phyloP scores from a whole-genome alignment of 2,329 filamentous ascomycete genomes.

The Penicillium olsonii region DNA sequence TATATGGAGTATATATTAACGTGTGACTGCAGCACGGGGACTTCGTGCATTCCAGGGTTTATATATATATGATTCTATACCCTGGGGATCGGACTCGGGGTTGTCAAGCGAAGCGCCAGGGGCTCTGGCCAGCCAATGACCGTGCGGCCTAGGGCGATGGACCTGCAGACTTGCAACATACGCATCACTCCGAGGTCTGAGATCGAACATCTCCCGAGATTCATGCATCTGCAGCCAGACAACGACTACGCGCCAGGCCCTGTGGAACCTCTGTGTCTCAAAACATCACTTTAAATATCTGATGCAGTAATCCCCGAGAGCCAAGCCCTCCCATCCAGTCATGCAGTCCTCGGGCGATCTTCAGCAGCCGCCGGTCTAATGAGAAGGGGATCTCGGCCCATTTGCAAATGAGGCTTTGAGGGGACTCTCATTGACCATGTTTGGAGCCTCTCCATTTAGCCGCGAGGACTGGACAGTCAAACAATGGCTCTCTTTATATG shows the following conservation, averaged over 20 bases:
- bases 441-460: slow-evolving; percentile 15
- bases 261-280: slow-evolving; percentile 13
- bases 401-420: slow-evolving; percentile 13
- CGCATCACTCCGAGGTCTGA: neutral
- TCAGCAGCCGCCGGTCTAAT: slow-evolving; percentile 3
- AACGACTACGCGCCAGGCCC: slow-evolving; percentile 24
- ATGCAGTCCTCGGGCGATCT: slow-evolving; percentile 6
- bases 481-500: slow-evolving; percentile 17
- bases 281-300: slow-evolving; percentile 12
- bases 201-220: neutral
- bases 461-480: slow-evolving; percentile 1
- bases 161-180: slow-evolving; percentile 17
- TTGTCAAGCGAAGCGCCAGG: slow-evolving; percentile 14
- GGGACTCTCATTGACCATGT: neutral
- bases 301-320: slow-evolving; percentile 9
- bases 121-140: slow-evolving; percentile 13
- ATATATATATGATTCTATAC: too few species aligned
- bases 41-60: too few species aligned
- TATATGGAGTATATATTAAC: too few species aligned
- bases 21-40: too few species aligned
- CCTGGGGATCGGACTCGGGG: neutral
- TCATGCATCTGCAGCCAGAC: neutral
- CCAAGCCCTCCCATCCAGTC: slow-evolving; percentile 18
- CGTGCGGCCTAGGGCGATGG: neutral
- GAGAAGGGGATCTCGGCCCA: slow-evolving; percentile 5